Conservation (phyloP, 345 rosid species). For the Cardamine resedifolia region DNA sequence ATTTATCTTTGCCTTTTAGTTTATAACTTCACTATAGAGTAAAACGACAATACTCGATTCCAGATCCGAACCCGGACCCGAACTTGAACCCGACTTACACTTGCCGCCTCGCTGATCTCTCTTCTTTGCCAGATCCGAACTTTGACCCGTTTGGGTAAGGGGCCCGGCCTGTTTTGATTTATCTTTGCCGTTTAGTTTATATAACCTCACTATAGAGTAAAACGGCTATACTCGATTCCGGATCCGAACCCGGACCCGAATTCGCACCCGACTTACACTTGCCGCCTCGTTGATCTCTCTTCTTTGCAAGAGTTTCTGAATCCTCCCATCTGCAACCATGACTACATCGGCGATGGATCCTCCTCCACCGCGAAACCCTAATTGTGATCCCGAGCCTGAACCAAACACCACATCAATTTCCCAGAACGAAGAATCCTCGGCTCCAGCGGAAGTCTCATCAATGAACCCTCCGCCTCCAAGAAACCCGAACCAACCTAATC, state of each 20-base stretch:
- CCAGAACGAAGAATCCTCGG: slow-evolving; percentile 15
- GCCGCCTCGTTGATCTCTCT: slow-evolving; percentile 22
- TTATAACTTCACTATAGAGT: neutral
- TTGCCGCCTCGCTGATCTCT: slow-evolving; percentile 25
- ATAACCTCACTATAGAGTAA: neutral
- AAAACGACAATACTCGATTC: neutral
- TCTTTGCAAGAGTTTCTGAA: slow-evolving; percentile 10
- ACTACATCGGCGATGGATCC: slow-evolving; percentile 56
- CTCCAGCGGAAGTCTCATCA: slow-evolving; percentile 12
- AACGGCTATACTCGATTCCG: neutral
- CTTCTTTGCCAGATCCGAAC: neutral
- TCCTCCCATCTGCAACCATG: slow-evolving; percentile 21
- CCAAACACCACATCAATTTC: slow-evolving; percentile 6
- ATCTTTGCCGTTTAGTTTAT: neutral
- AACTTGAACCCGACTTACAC: neutral
- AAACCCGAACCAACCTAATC: slow-evolving; percentile 33
- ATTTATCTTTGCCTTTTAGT: neutral
- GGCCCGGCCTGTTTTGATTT: neutral
- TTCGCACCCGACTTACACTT: neutral
- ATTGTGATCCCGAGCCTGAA: slow-evolving; percentile 18
- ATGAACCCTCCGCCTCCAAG: slow-evolving; percentile 50
- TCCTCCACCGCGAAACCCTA: slow-evolving; percentile 51
- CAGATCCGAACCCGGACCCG: neutral
- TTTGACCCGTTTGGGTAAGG: neutral
- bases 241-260: neutral